Conservation (phyloP, 306 rosid species). For the Trifolium subterraneum region DNA sequence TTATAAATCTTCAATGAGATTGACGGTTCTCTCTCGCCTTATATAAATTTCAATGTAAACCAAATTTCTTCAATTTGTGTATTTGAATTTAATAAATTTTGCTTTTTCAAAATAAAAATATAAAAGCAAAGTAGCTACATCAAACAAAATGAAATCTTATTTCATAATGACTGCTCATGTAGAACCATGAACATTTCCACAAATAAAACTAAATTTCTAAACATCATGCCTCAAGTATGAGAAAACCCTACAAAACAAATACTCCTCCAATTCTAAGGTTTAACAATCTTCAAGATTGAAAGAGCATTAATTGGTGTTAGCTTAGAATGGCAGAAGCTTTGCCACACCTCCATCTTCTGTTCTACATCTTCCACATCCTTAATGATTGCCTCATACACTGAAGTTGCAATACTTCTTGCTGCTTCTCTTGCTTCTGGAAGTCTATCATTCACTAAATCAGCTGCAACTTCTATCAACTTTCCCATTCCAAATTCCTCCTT, state of each 20-base stretch:
- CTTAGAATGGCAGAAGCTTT: slow-evolving; percentile 76
- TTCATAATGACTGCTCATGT: slow-evolving; percentile 31
- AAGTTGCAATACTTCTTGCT: slow-evolving; percentile 69
- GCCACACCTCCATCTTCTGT: slow-evolving; percentile 79
- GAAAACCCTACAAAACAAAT: slow-evolving; percentile 11
- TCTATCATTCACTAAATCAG: slow-evolving; percentile 77
- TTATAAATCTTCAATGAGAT: too few species aligned
- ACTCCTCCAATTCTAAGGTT: slow-evolving; percentile 34
- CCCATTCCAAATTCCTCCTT: slow-evolving; percentile 74
- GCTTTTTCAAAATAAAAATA: background rate
- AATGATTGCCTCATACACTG: slow-evolving; percentile 53
- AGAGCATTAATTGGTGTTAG: slow-evolving; percentile 68
- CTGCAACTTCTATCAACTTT: slow-evolving; percentile 71
- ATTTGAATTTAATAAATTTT: too few species aligned
- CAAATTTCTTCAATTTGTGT: too few species aligned
- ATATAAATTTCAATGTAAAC: too few species aligned
- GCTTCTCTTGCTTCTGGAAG: slow-evolving; percentile 98
- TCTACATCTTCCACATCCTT: slow-evolving; percentile 65
- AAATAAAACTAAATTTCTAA: slow-evolving; percentile 28
- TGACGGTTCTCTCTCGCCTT: too few species aligned
- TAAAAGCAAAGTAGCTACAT: slow-evolving; percentile 14
- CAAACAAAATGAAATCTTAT: slow-evolving; percentile 22
- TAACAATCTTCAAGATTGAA: slow-evolving; percentile 70
- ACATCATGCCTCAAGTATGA: slow-evolving; percentile 29
- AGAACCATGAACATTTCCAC: slow-evolving; percentile 46